Evolutionary conservation across 2,329 filamentous ascomycete species (phyloP).

Genomic region (Bipolaris zeicola): DNA sequence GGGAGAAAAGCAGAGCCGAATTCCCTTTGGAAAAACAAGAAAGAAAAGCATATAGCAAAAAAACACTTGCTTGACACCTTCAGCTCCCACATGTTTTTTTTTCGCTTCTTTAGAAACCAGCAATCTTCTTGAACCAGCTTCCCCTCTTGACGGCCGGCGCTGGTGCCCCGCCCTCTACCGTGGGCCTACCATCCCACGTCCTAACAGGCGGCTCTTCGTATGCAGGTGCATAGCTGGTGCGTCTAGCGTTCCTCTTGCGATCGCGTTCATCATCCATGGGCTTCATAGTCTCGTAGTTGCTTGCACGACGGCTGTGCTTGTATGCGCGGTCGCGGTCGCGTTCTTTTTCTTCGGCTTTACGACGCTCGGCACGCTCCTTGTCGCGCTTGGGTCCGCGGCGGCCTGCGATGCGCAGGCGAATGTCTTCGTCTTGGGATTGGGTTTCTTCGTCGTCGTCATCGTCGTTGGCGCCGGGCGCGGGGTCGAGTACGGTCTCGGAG

Average conservation of each 20-base stretch:
- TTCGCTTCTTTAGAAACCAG: slow-evolving; percentile 15
- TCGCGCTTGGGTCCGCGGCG: slow-evolving; percentile 38
- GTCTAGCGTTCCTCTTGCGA: slow-evolving; percentile 33
- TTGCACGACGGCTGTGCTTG: slow-evolving; percentile 36
- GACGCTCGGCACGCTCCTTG: slow-evolving; percentile 37
- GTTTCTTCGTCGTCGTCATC: slow-evolving; percentile 44
- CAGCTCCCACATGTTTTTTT: neutral
- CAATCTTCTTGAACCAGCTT: slow-evolving; percentile 57
- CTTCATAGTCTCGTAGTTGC: slow-evolving; percentile 30
- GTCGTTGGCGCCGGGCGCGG: slow-evolving; percentile 33
- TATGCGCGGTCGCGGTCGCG: slow-evolving; percentile 35
- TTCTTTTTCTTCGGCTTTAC: slow-evolving; percentile 33
- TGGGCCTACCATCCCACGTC: slow-evolving; percentile 51
- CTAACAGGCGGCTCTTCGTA: slow-evolving; percentile 43
- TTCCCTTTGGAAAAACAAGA: neutral
- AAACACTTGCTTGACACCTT: neutral
- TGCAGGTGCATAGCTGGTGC: slow-evolving; percentile 39
- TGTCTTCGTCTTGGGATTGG: slow-evolving; percentile 48
- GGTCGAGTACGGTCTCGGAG: slow-evolving; percentile 55
- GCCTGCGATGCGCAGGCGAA: slow-evolving; percentile 44
- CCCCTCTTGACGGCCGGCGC: slow-evolving; percentile 44
- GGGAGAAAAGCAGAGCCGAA: neutral
- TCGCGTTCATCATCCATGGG: slow-evolving; percentile 29
- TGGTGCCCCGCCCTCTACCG: slow-evolving; percentile 29
- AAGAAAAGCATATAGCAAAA: neutral